Conservation (phyloP, 495 filamentous ascomycete genomes). For the Penicillium pulvis region DNA sequence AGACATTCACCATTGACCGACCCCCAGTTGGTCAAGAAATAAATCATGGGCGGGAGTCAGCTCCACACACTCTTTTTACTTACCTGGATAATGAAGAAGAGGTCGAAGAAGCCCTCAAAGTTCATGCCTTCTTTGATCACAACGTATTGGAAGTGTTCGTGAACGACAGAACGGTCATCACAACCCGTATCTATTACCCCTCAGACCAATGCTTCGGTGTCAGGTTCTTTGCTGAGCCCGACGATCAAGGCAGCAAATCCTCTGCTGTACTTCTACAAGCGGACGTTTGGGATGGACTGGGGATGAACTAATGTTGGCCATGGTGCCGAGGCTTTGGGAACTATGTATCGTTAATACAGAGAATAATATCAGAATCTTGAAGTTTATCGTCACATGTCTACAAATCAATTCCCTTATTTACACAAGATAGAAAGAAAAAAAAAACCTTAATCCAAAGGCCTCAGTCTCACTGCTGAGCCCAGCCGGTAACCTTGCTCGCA, state of each 20-base stretch:
- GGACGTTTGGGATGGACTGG: constrained; percentile 37
- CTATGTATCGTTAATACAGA: neutral
- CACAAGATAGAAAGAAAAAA: constrained; percentile 4
- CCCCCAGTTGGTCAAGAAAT: constrained; percentile 26
- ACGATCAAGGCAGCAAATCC: neutral
- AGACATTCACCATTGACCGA: constrained; percentile 39
- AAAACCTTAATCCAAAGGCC: neutral
- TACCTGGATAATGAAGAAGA: constrained; percentile 17
- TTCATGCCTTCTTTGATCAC: constrained; percentile 40
- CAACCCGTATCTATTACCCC: constrained; percentile 36
- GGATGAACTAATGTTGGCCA: neutral
- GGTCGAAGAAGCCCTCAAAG: constrained; percentile 35
- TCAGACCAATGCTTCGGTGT: constrained; percentile 20
- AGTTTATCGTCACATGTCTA: neutral
- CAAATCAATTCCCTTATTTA: constrained; percentile 2
- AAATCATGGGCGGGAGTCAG: constrained; percentile 34
- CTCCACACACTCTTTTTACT: constrained; percentile 43
- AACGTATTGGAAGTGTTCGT: constrained; percentile 46
- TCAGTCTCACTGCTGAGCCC: constrained; percentile 21
- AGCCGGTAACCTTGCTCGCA: constrained; percentile 16
- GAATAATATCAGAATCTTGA: neutral
- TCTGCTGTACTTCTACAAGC: constrained; percentile 27
- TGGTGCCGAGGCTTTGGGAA: neutral
- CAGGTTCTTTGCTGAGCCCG: constrained; percentile 32
- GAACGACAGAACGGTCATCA: constrained; percentile 41